Percentiles rank a stretch among this genome's conserved stretches.
Evolutionary conservation across 495 filamentous ascomycete genomes (phyloP).

Genomic region (Talaromyces thailandensis): DNA sequence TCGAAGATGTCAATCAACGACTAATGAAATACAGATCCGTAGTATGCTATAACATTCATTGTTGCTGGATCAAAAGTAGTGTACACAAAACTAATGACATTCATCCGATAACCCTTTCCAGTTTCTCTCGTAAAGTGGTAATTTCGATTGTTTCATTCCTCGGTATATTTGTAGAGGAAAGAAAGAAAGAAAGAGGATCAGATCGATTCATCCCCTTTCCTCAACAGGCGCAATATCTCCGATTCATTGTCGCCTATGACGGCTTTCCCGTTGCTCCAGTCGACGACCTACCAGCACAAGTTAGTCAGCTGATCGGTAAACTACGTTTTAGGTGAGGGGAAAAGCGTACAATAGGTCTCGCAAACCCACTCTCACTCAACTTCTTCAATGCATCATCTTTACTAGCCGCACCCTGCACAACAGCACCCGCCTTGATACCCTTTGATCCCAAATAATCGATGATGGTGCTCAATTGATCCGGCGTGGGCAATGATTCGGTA

Average conservation of each 20-base stretch:
- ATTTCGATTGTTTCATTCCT: not conserved
- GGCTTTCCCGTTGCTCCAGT: conserved; percentile 87
- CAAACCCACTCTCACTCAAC: conserved; percentile 57
- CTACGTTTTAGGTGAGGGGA: not conserved
- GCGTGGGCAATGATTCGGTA: conserved; percentile 69
- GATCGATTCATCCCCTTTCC: conserved; percentile 25
- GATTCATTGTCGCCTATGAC: conserved; percentile 69
- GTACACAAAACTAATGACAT: not conserved
- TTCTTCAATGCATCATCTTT: conserved; percentile 68
- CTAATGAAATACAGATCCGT: not conserved
- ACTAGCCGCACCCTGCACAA: conserved; percentile 64
- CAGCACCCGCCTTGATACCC: conserved; percentile 31
- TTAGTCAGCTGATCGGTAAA: not conserved
- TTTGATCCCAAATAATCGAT: conserved; percentile 69
- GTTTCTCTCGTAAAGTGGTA: not conserved
- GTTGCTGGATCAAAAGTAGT: not conserved
- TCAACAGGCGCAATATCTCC: conserved; percentile 73
- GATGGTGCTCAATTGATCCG: conserved; percentile 78
- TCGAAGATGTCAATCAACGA: not conserved
- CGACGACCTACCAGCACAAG: conserved; percentile 53
- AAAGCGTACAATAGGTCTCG: conserved; percentile 63
- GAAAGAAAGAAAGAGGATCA: not conserved
- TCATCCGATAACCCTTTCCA: not conserved
- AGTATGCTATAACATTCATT: not conserved
- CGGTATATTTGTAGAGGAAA: not conserved